Evolutionary conservation across 2,329 filamentous ascomycete genomes (phyloP), one percentile per base, ranked within the genome.

Genomic region (Capronia americana): DNA sequence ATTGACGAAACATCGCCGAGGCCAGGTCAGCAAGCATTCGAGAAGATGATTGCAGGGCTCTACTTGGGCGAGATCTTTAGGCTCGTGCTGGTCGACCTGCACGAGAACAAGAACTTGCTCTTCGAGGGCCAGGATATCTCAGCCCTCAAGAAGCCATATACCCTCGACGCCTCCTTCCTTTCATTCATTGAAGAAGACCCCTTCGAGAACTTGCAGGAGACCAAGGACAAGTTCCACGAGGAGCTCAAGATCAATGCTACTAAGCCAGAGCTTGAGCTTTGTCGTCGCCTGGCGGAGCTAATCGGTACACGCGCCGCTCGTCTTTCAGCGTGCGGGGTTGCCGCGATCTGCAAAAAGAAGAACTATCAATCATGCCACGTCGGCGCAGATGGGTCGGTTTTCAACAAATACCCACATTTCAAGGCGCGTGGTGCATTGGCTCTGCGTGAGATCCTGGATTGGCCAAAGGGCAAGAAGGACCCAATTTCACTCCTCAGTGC

Each of bases 391-490:
- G 95, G 95, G 44, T 96, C 92, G 20, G 94, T 99, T 62, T 99
- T 99, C 84, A 97, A 97, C 86, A 98, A 98, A 79, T 99, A 99
- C 82, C 95, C 95, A 12, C 91, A 97, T 81, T 99, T 99, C 87
- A 97, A 97, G 85, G 87, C 89, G 65, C 90, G 95, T 62, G 93
- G 94, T 63, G 94, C 95, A 14, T 85, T 90, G 78, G 95, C 95
- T 30, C 86, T 99, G 61, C 89, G 92, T 63, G 95, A 99, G 84
- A 97, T 99, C 71, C 87, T 99, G 44, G 94, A 97, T 83, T 98
- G 94, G 93, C 88, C 91, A 2, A 87, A 86, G 63, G 77, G 84
- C 57, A 90, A 89, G 78, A 90, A 93, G 77, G 93, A 98, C 75
- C 93, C 93, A 7, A 86, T 99, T 62, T 90, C 93, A 81, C 88